Evolutionary conservation across 2,329 filamentous ascomycete genomes (phyloP), one percentile per base, ranked within the genome.

Genomic region (Talaromyces sp.): DNA sequence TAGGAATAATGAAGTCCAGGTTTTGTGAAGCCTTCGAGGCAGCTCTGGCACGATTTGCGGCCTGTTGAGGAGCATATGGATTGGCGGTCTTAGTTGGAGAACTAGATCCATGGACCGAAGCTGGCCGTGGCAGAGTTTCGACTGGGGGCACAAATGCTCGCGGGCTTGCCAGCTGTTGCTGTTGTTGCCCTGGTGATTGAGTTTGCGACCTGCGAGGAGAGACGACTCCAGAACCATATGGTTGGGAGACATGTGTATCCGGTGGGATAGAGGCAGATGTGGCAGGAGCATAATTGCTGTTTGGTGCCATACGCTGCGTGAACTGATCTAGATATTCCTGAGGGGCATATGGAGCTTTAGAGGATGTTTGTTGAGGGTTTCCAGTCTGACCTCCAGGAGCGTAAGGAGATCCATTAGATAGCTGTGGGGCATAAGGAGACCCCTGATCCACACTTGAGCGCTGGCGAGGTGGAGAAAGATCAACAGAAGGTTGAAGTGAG

Each of bases 181-280:
- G 77, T 49, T 77, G 75, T 49, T 77, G 75, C n/a, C 81, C 76
- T 17, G 84, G 84, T 40, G 83, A 86, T 54, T 85, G 82, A 4
- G 84, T 85, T 55, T 80, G 77, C 30, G 83, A 81, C 44, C 82
- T 74, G 47, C 68, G 72, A 19, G 77, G 78, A 42, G 77, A 75
- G 6, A 68, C 68, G 27, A 70, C 64, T n/a, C 64, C 66, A 7
- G 54, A 47, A 50, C 65, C 70, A 39, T 60, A 43, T 39, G 65
- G 33, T 39, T 62, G 56, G 1, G 66, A 60, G 32, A 69, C 56
- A 10, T 66, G 63, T 14, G 33, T 45, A 33, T 40, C 43, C 6
- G 49, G 27, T 5, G 43, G 42, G 10, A 56, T 48, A 20, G 55
- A 51, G 3, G 55, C 24, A 4, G 57, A 47, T 19, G 55, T 52